phyloP scores from a whole-genome alignment of 805 yeast species.

The Saturnispora quitensis region DNA sequence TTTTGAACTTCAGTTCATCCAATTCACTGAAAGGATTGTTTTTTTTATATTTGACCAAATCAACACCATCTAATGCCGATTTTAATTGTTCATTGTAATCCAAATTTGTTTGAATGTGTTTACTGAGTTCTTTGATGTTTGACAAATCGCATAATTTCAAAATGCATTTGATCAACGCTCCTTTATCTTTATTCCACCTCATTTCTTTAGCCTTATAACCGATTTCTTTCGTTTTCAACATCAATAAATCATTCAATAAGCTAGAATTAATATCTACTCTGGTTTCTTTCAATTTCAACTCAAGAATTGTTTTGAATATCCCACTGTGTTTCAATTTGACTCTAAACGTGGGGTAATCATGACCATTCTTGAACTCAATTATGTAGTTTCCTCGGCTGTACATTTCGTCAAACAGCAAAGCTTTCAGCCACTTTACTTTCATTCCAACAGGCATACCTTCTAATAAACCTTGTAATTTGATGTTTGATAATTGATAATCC shows the following conservation, averaged over 20 bases:
- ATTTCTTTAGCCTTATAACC: background rate
- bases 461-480: background rate
- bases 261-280: slow-evolving; percentile 7
- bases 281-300: background rate
- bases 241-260: slow-evolving; percentile 9
- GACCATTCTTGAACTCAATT: background rate
- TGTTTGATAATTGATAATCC: background rate
- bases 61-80: background rate
- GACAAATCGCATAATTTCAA: slow-evolving; percentile 1
- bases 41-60: background rate
- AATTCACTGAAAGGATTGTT: background rate
- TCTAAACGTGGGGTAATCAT: background rate
- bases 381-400: slow-evolving; percentile 4
- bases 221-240: background rate
- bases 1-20: background rate
- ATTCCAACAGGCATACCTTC: background rate
- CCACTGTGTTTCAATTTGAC: slow-evolving; percentile 6
- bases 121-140: background rate
- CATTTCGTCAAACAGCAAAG: slow-evolving; percentile 3
- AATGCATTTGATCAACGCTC: background rate
- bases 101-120: background rate
- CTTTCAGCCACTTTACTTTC: slow-evolving; percentile 8
- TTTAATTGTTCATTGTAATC: background rate
- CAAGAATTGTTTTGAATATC: slow-evolving; percentile 5
- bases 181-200: slow-evolving; percentile 1